phyloP scores from a whole-genome alignment of 2,329 filamentous ascomycete genomes.

The Fusarium sulawesiense region DNA sequence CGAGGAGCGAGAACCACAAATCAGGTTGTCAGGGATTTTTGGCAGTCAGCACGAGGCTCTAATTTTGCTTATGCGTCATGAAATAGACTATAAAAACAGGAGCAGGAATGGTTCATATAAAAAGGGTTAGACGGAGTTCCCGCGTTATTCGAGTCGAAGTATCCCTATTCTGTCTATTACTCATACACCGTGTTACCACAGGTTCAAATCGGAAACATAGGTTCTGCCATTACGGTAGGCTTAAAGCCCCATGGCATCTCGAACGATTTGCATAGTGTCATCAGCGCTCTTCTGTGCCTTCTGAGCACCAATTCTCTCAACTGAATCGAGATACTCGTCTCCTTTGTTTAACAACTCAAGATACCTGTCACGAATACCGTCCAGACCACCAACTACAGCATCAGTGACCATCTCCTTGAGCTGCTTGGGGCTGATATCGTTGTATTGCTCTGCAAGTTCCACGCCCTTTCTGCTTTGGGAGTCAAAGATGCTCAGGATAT shows the following conservation, averaged over 20 bases:
- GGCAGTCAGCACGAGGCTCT: conserved; percentile 72
- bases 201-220: neutral
- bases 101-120: conserved; percentile 1
- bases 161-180: neutral
- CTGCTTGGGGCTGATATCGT: conserved; percentile 52
- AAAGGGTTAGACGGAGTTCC: neutral
- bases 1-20: conserved; percentile 74
- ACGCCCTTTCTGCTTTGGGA: conserved; percentile 52
- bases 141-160: neutral
- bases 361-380: conserved; percentile 68
- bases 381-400: conserved; percentile 64
- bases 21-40: conserved; percentile 77
- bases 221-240: neutral
- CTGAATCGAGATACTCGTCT: conserved; percentile 65
- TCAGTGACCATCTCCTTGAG: conserved; percentile 68
- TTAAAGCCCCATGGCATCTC: conserved; percentile 62
- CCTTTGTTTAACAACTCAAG: conserved; percentile 60
- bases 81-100: conserved; percentile 1
- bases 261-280: conserved; percentile 66
- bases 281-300: conserved; percentile 72
- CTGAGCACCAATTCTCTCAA: conserved; percentile 68
- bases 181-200: conserved; percentile 12
- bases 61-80: conserved; percentile 71
- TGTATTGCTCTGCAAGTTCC: conserved; percentile 55
- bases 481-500: conserved; percentile 80